Conservation (phyloP, 2,329 filamentous ascomycete genomes). For the Raffaelea arxii region DNA sequence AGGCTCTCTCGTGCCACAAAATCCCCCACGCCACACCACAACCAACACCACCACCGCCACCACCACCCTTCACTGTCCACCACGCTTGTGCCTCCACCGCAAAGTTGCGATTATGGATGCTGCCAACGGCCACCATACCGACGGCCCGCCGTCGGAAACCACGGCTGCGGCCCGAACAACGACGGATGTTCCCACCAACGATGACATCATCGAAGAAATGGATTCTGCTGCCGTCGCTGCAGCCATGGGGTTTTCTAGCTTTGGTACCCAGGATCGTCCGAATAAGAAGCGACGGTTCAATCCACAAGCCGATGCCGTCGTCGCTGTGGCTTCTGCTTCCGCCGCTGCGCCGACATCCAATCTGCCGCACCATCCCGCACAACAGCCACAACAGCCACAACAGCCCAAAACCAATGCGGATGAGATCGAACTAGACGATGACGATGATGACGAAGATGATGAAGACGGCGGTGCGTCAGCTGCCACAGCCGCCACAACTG, state of each 20-base stretch:
- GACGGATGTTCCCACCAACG: background rate
- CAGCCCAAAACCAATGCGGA: slow-evolving; percentile 24
- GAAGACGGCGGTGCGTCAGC: background rate
- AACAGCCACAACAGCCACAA: background rate
- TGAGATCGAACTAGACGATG: slow-evolving; percentile 34
- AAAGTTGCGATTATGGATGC: too few relatives aligned
- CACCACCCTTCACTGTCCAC: too few relatives aligned
- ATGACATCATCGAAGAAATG: slow-evolving; percentile 15
- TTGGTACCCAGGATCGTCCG: slow-evolving; percentile 45
- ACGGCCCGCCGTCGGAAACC: background rate
- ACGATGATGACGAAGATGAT: slow-evolving; percentile 20
- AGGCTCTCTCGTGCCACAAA: background rate
- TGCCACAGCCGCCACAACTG: too few relatives aligned
- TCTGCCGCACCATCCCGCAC: slow-evolving; percentile 11
- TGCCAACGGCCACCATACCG: background rate
- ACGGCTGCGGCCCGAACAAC: background rate
- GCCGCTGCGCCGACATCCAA: slow-evolving; percentile 16
- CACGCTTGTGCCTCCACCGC: too few relatives aligned
- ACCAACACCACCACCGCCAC: too few relatives aligned
- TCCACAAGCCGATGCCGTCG: slow-evolving; percentile 39
- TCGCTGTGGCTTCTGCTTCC: slow-evolving; percentile 19
- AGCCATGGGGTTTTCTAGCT: slow-evolving; percentile 65
- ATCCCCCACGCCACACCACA: background rate
- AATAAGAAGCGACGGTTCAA: slow-evolving; percentile 62
- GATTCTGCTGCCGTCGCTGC: slow-evolving; percentile 50